Percentiles rank a stretch among this genome's conserved stretches.
Evolutionary conservation across 228 moss, liverwort and hornwort genomes (phyloP).

Genomic region (Sphagnum magellanicum): DNA sequence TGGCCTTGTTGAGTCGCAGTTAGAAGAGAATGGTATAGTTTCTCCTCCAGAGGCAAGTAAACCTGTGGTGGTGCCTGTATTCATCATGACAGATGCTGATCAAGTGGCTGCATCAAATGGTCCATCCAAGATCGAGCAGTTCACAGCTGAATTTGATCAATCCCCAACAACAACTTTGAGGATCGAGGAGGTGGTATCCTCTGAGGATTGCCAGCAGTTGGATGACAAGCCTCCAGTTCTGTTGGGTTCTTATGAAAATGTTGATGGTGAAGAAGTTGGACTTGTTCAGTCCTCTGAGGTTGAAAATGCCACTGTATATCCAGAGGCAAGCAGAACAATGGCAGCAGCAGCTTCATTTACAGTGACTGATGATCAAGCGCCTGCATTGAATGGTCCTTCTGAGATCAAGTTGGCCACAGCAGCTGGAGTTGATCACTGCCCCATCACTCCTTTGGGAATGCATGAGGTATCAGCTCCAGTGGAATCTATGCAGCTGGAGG

Average conservation of each 20-base stretch:
- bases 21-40: no score
- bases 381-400: no score
- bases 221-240: conserved; percentile 1
- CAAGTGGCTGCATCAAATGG: conserved; percentile 1
- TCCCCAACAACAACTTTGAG: background rate
- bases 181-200: conserved; percentile 7
- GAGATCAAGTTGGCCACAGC: no score
- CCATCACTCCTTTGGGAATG: background rate
- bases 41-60: conserved; percentile 5
- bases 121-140: background rate
- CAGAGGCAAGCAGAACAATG: conserved; percentile 7
- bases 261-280: no score
- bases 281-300: no score
- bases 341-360: background rate
- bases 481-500: conserved; percentile 17
- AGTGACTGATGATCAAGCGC: no score
- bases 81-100: no score
- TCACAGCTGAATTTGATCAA: background rate
- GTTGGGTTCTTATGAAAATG: no score
- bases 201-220: conserved; percentile 11
- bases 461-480: conserved; percentile 7
- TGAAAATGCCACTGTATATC: no score
- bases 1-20: no score
- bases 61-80: background rate
- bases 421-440: background rate